Evolutionary conservation across 2,329 filamentous ascomycete genomes (phyloP), one percentile per base, ranked within the genome.

Genomic region (Alternaria metachromatica): DNA sequence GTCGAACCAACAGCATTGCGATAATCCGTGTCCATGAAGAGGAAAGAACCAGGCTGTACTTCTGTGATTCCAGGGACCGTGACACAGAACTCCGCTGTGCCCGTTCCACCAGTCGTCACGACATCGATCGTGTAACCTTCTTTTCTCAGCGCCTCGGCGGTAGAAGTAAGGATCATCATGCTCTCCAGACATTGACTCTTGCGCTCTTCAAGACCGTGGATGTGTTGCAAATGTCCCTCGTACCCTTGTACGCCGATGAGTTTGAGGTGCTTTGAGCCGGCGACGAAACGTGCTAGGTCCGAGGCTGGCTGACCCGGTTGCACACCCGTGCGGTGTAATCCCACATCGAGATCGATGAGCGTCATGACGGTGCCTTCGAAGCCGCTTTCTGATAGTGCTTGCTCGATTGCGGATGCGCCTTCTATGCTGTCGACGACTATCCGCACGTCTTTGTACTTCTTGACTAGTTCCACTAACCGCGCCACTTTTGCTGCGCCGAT

Each of bases 1-100:
- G 53, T 18, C 0, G 78, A 75, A 1, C 85, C 85, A 0, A 87
- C 79, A 0, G 85, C 85, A 55, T 85, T 84, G 4, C 84, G 81
- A 66, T 87, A 87, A 68, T 87, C 85, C 3, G 85, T 85, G 60
- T 87, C 85, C 85, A 87, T 87, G 70, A 87, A 87, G 59, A 87
- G 81, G 62, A 87, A 87, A 0, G 83, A 85, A 0, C 85, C 85
- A 0, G 85, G 85, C 68, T 87, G 85, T 2, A 87, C 76, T 67
- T 87, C 85, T 2, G 85, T 87, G 0, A 87, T 80, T 0, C 85
- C 85, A 0, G 82, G 80, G 0, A 85, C 84, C 0, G 76, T 80
- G 2, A 81, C 84, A 58, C 85, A 87, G 66, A 87, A 86, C 63
- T 87, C 85, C 3, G 81, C 84, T 1, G 85, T 87, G 8, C 85